Conservation (phyloP, 1,139 yeast genomes). For the Geotrichum aggregatum region DNA sequence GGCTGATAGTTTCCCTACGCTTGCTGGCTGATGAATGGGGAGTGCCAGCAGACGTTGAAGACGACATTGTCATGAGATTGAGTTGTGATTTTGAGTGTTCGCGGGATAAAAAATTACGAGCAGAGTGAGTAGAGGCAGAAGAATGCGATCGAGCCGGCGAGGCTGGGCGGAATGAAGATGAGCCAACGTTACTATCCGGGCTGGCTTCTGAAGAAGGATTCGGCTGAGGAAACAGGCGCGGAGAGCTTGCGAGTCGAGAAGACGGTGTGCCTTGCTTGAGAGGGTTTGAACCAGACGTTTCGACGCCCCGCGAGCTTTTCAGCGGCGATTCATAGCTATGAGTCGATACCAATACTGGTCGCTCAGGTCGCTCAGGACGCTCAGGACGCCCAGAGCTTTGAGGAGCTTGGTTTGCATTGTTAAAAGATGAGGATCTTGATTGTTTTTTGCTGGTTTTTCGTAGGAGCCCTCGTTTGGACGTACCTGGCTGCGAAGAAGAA, state of each 20-base stretch:
- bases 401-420: not conserved
- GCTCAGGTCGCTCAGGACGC: not conserved
- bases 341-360: constrained; percentile 2
- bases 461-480: not conserved
- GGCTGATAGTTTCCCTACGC: constrained; percentile 9
- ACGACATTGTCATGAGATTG: constrained; percentile 2
- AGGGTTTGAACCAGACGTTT: not conserved
- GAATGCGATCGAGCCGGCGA: constrained; percentile 14
- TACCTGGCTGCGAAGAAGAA: not conserved
- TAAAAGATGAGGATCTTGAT: constrained; percentile 5
- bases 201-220: not conserved
- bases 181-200: not conserved
- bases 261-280: not conserved
- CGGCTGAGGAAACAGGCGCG: not conserved
- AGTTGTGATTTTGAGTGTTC: constrained; percentile 12
- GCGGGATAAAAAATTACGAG: not conserved
- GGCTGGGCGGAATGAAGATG: not conserved
- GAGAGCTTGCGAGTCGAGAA: not conserved
- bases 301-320: not conserved
- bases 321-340: constrained; percentile 7
- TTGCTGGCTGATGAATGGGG: constrained; percentile 3
- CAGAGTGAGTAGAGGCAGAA: constrained; percentile 9
- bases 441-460: not conserved
- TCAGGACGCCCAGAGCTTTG: not conserved
- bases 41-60: not conserved